phyloP scores from a whole-genome alignment of 805 yeast species.

The Candida khao-thaluensis region DNA sequence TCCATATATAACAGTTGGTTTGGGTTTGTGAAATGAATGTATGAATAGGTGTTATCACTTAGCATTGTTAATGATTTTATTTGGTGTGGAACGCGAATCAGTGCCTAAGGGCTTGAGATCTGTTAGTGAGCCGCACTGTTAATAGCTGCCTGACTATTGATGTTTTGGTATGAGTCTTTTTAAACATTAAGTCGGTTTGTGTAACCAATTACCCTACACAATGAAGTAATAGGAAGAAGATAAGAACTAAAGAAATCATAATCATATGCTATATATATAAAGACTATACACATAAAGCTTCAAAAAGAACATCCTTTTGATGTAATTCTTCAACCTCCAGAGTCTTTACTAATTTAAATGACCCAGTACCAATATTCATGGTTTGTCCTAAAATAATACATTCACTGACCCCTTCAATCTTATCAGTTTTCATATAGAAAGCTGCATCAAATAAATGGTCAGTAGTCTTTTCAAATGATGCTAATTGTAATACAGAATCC shows the following conservation, averaged over 20 bases:
- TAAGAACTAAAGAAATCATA: too few species aligned
- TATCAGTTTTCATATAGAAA: slow-evolving; percentile 93
- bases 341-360: slow-evolving; percentile 78
- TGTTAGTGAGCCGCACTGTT: too few species aligned
- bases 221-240: too few species aligned
- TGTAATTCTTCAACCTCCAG: slow-evolving; percentile 27
- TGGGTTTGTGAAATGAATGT: slow-evolving; percentile 36
- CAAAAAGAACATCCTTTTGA: slow-evolving; percentile 4
- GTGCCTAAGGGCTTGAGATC: too few species aligned
- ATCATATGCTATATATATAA: too few species aligned
- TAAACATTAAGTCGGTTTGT: too few species aligned
- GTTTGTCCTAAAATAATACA: slow-evolving; percentile 97
- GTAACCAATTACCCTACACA: too few species aligned
- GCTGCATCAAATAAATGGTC: slow-evolving; percentile 98
- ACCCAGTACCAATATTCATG: slow-evolving; percentile 96
- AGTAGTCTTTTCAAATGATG: slow-evolving; percentile 96
- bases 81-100: too few species aligned
- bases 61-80: too few species aligned
- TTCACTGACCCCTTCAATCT: slow-evolving; percentile 96
- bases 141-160: too few species aligned
- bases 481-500: slow-evolving; percentile 94
- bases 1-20: slow-evolving; percentile 43
- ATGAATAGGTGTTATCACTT: slow-evolving; percentile 15
- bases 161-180: too few species aligned
- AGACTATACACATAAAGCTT: too few species aligned